Percentiles rank a stretch among this genome's conserved stretches.
Conservation (phyloP, 805 yeast species). For the Candida nemodendra region DNA sequence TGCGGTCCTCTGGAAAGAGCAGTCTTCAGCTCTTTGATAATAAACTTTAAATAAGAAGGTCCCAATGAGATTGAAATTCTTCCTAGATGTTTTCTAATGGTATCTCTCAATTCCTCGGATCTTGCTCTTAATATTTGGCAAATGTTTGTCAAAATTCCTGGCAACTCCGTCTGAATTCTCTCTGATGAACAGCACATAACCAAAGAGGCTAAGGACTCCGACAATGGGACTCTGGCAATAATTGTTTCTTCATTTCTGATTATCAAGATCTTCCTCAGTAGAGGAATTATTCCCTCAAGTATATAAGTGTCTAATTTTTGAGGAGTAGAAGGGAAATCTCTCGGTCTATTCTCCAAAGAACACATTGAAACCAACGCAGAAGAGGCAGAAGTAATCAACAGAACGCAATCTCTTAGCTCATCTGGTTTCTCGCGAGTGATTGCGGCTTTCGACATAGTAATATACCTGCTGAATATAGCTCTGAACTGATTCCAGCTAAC, state of each 20-base stretch:
- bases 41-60: constrained; percentile 66
- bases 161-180: constrained; percentile 57
- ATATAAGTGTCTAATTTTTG: constrained; percentile 47
- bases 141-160: constrained; percentile 80
- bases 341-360: constrained; percentile 17
- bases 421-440: constrained; percentile 33
- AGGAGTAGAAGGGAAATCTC: constrained; percentile 35
- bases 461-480: constrained; percentile 70
- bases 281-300: constrained; percentile 56
- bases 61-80: constrained; percentile 67
- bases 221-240: constrained; percentile 69
- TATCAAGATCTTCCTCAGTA: constrained; percentile 56
- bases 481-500: constrained; percentile 79
- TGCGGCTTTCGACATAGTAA: constrained; percentile 30
- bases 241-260: constrained; percentile 78
- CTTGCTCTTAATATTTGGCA: constrained; percentile 86
- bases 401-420: constrained; percentile 54
- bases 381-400: constrained; percentile 57
- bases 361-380: constrained; percentile 35
- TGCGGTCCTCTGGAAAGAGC: constrained; percentile 90
- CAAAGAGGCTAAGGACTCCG: constrained; percentile 75
- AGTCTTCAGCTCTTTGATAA: constrained; percentile 71
- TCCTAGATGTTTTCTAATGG: constrained; percentile 73
- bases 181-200: constrained; percentile 60
- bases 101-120: constrained; percentile 85